Conservation (phyloP, 2,329 filamentous ascomycete species). For the Diaporthe citri region DNA sequence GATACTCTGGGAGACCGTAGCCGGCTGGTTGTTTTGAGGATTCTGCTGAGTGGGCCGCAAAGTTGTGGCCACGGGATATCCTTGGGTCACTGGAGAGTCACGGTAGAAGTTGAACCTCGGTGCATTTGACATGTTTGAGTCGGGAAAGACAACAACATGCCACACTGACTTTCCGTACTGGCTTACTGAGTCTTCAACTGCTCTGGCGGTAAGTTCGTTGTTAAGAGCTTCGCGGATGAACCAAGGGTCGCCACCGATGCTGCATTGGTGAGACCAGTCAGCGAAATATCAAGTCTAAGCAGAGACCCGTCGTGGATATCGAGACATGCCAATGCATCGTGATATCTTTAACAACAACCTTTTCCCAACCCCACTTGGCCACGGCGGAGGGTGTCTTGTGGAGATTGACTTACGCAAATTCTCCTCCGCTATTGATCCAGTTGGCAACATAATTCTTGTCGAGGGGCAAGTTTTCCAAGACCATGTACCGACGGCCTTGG, state of each 20-base stretch:
- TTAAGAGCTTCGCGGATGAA: neutral
- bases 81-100: no score
- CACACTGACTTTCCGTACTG: neutral
- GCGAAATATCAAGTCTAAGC: neutral
- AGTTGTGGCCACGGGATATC: neutral
- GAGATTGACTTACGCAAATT: conserved; percentile 18
- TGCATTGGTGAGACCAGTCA: neutral
- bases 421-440: conserved; percentile 7
- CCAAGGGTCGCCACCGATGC: neutral
- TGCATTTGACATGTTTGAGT: neutral
- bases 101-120: neutral
- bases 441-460: conserved; percentile 15
- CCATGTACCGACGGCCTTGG: neutral
- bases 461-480: neutral
- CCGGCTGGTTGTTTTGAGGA: neutral
- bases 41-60: neutral
- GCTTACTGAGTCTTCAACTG: neutral
- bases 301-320: neutral
- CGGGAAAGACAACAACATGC: neutral
- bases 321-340: neutral
- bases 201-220: neutral
- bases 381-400: no score
- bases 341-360: no score
- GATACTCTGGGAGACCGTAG: neutral
- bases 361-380: no score